Evolutionary conservation across 768 basidiomycete genomes (phyloP).

Genomic region (Gloeostereum incarnatum): DNA sequence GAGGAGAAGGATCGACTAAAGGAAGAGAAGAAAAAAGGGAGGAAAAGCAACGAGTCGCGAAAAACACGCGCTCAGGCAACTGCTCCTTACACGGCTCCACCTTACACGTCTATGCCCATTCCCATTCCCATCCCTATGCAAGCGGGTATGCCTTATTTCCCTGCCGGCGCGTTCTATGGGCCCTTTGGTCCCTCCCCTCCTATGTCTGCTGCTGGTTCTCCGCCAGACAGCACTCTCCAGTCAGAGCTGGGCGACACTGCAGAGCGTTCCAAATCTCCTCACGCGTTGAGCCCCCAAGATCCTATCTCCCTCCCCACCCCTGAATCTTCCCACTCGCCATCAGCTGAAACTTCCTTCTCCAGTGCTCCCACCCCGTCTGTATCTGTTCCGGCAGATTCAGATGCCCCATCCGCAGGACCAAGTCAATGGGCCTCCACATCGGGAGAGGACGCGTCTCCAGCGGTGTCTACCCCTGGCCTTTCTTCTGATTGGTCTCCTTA

Average conservation of each 20-base stretch:
- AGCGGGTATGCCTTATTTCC: slow-evolving; percentile 14
- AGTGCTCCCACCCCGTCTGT: background rate
- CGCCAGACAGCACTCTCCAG: slow-evolving; percentile 12
- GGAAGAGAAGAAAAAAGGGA: slow-evolving; percentile 29
- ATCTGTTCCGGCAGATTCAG: background rate
- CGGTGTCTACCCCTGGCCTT: too few relatives aligned
- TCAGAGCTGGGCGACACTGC: background rate
- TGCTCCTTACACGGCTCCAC: slow-evolving; percentile 11
- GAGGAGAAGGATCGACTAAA: slow-evolving; percentile 34
- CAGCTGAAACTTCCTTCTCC: background rate
- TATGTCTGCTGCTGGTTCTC: slow-evolving; percentile 40
- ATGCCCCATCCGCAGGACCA: background rate
- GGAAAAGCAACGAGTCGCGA: slow-evolving; percentile 18
- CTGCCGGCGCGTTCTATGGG: slow-evolving; percentile 20
- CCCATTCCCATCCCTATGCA: slow-evolving; percentile 11
- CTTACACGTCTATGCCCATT: slow-evolving; percentile 9
- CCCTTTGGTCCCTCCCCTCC: slow-evolving; percentile 43
- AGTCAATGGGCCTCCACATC: too few relatives aligned
- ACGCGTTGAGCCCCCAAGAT: too few relatives aligned
- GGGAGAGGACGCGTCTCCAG: too few relatives aligned
- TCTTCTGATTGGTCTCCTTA: too few relatives aligned
- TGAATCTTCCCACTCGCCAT: background rate
- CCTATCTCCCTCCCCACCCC: too few relatives aligned
- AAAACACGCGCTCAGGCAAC: slow-evolving; percentile 7
- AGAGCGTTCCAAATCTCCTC: background rate